phyloP scores from a whole-genome alignment of 176 grass and related monocot genomes.

The Olyra latifolia region DNA sequence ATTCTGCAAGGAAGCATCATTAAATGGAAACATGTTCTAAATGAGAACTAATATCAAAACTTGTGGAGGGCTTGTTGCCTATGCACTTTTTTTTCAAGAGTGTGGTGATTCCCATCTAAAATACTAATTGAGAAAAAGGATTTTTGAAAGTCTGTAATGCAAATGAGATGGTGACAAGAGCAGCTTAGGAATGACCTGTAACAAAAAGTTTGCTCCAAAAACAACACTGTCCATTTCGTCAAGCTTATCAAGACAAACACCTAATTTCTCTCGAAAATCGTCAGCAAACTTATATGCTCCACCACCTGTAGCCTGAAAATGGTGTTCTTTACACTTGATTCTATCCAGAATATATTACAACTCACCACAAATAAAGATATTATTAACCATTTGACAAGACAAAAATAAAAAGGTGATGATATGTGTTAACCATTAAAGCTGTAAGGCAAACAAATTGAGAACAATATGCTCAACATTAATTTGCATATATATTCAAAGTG shows the following conservation, averaged over 20 bases:
- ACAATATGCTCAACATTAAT: not conserved
- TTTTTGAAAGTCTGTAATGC: conserved; percentile 3
- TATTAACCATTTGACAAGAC: not conserved
- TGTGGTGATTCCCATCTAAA: not conserved
- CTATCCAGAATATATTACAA: conserved; percentile 14
- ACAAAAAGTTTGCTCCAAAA: conserved; percentile 86
- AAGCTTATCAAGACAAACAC: conserved; percentile 90
- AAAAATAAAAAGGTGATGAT: not conserved
- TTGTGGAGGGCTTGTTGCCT: not conserved
- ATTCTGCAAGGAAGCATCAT: conserved; percentile 57
- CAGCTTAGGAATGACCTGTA: conserved; percentile 54
- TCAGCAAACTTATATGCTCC: conserved; percentile 86
- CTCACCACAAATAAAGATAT: not conserved
- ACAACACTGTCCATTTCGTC: conserved; percentile 97
- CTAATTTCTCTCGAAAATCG: conserved; percentile 72
- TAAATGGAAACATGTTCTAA: not conserved
- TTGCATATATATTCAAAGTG: conserved; percentile 1
- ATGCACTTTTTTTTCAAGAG: conserved; percentile 2
- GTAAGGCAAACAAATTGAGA: not conserved
- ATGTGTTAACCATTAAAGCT: conserved; percentile 18
- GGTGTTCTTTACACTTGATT: conserved; percentile 29
- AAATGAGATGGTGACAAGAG: not conserved
- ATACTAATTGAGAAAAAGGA: conserved; percentile 8
- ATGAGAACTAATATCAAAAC: conserved; percentile 6
- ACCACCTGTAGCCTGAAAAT: conserved; percentile 85